Percentiles rank a stretch among this genome's conserved stretches.
Conservation (phyloP, 345 rosid genomes). For the Jatropha curcas region DNA sequence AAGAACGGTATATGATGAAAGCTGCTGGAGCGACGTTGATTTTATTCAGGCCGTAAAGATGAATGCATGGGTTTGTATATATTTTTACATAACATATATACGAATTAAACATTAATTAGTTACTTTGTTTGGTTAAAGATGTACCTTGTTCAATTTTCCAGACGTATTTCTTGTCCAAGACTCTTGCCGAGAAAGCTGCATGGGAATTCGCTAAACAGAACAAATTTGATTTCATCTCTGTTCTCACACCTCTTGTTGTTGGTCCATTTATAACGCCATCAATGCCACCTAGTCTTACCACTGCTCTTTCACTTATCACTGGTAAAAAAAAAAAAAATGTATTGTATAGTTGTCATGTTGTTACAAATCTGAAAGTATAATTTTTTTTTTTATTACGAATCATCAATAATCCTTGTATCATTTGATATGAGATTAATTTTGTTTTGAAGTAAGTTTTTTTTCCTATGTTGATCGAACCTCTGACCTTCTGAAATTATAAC, state of each 20-base stretch:
- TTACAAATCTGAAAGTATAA: no score
- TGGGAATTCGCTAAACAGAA: conserved; percentile 73
- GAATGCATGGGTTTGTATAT: conserved; percentile 96
- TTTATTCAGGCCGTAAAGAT: conserved; percentile 57
- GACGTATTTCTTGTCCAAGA: conserved; percentile 91
- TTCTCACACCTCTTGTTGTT: conserved; percentile 77
- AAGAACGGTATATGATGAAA: conserved; percentile 56
- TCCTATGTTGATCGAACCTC: no score
- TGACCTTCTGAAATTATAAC: no score
- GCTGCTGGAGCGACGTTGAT: conserved; percentile 68
- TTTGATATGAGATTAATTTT: no score
- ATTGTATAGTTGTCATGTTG: no score
- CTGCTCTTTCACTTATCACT: conserved; percentile 75
- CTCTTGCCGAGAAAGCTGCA: conserved; percentile 79
- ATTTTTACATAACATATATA: no score
- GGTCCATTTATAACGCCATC: conserved; percentile 80
- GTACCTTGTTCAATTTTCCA: background rate
- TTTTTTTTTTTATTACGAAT: no score
- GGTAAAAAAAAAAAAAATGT: conserved; percentile 41
- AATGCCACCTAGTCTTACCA: conserved; percentile 87
- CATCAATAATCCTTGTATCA: no score
- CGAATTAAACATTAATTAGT: no score
- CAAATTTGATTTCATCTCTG: conserved; percentile 62
- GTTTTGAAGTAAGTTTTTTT: no score
- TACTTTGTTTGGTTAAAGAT: no score